Evolutionary conservation across 331 rosid genomes (phyloP), one percentile per base, ranked within the genome.

Genomic region (Ulmus americana): DNA sequence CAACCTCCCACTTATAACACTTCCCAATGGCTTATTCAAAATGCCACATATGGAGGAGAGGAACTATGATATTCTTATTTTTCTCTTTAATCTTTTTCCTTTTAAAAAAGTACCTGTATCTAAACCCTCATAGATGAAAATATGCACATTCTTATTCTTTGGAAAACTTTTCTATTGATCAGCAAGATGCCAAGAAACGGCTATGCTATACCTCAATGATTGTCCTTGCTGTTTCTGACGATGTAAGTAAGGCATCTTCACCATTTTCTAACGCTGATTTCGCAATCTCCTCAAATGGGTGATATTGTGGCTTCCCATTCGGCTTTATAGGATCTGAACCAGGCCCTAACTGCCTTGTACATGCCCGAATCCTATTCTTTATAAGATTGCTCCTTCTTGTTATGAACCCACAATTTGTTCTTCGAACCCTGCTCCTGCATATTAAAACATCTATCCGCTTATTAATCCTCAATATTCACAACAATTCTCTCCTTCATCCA

Each of bases 151-250:
- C 49, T 14, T 45, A 39, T 2, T 47, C 35, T 11, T 65, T 3
- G 38, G 59, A 63, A 57, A 39, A 39, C 52, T 13, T 39, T 56
- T 70, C 38, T 12, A 46, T 54, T 22, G 57, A 55, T 71, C 22
- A 54, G 69, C 10, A 74, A 69, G 35, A 28, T 28, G 35, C 35
- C 35, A 28, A 28, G 64, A 4, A n/a, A 67, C 15, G 39, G 41
- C 55, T 53, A 69, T 70, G 46, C 61, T 40, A 63, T 80, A 85
- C 95, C 96, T 91, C 88, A 69, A 91, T 64, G 51, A 92, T 72
- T 65, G 98, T 92, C 77, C 98, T 85, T 54, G 86, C 72, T 68
- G 86, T 80, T 81, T 92, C 98, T 60, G 91, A 91, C 10, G 88
- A 70, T 6, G 86, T 86, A 68, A 85, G 98, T 64, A 52, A 79